Base-by-base conservation (phyloP, 1,284 basidiomycete species). In the Trichosporon coremiiforme region DNA sequence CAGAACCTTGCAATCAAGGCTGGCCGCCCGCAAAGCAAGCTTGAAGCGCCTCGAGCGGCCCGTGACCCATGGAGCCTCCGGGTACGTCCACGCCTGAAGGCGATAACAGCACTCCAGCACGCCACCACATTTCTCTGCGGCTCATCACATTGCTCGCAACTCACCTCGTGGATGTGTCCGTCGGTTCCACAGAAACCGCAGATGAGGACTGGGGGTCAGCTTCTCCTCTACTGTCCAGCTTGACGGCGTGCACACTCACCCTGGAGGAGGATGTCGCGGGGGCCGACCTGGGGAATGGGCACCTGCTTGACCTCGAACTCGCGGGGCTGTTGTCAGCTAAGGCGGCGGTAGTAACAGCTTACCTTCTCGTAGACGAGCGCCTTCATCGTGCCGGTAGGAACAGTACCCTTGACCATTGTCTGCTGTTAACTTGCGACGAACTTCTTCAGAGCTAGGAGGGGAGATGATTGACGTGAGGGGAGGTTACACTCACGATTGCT, bases 111-210 rank as follows among this genome's bases (percentile, higher is more conserved):
- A 35, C 6, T 35, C 38, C 13, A 15, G n/a, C 47, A 20, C n/a
- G 7, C 22, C 53, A 57, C 10, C 53, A 57, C 8, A 17, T 25
- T 25, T 25, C 38, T 41, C 38, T 41, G 15, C 38, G 5, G 41
- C 41, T 8, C 41, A n/a, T 45, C 17, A 8, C 17, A 45, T 45
- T 15, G 15, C 41, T 35, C 25, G n/a, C 7, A 45, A 41, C 64
- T 55, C 60, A 71, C 70, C 67, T 90, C 85, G 85, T 91, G 89
- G 72, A 93, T 88, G 79, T 92, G 91, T 36, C 75, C 74, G 78
- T 92, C 91, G 22, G 90, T 92, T 65, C 90, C 90, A 78, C 90
- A 92, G 66, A 91, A 86, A 77, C 90, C 90, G 72, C 82, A 83
- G 72, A 83, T 79, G 74, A 80, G 75, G 74, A 84, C 82, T 80